A percentile compares a stretch with the other conserved stretches of the same genome.
These are phyloP conservation scores for Protomyces arabidopsidicola DNA, from an alignment of 1,139 yeast species.

Conservation along the genomic window DNA sequence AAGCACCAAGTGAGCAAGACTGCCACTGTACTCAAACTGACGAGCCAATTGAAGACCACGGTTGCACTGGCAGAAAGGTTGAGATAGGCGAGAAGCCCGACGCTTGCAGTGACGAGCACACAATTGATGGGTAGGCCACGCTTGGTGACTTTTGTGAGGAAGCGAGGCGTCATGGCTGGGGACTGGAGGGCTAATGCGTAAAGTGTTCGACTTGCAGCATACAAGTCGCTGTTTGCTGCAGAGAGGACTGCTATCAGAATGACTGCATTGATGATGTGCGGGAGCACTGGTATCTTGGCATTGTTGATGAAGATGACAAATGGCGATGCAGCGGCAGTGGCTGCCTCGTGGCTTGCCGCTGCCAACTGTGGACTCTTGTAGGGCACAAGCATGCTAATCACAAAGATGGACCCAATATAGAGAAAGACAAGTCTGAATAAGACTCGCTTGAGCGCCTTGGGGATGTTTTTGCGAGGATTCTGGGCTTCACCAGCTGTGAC, in stretches of 20 bases:
- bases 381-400: constrained; percentile 62
- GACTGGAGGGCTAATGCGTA: constrained; percentile 52
- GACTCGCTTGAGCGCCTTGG: constrained; percentile 77
- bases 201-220: constrained; percentile 56
- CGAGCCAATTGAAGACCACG: constrained; percentile 75
- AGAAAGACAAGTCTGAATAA: constrained; percentile 74
- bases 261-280: constrained; percentile 70
- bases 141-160: constrained; percentile 53
- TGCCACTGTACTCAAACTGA: constrained; percentile 66
- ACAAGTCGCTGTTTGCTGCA: constrained; percentile 71
- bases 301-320: constrained; percentile 66
- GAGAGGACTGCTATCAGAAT: constrained; percentile 64
- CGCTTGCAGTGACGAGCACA: constrained; percentile 46
- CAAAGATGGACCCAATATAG: constrained; percentile 72
- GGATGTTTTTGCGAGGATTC: constrained; percentile 77
- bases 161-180: constrained; percentile 55
- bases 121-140: constrained; percentile 55
- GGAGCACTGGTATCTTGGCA: constrained; percentile 66
- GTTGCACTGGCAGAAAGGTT: constrained; percentile 60
- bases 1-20: constrained; percentile 51
- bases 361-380: constrained; percentile 55
- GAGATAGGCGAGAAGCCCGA: constrained; percentile 56
- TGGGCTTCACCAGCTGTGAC: constrained; percentile 84
- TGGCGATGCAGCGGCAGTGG: constrained; percentile 56
- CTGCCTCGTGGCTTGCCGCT: constrained; percentile 39